These are phyloP conservation scores for Jaminaea rosea DNA, from an alignment of 1,284 basidiomycete genomes.

Conservation along the genomic window DNA sequence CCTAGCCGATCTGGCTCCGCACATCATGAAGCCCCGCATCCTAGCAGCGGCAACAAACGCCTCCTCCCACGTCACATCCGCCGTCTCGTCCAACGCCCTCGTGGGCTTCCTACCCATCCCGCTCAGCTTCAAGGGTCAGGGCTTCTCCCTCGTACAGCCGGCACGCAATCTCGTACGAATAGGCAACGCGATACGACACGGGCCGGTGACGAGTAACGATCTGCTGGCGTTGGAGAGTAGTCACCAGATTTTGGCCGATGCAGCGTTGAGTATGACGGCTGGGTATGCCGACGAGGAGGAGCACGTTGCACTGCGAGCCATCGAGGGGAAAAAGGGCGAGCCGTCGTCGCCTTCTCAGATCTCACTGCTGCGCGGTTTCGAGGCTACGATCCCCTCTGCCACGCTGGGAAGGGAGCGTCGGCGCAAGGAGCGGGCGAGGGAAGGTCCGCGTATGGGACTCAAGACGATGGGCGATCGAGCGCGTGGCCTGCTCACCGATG, in stretches of 20 bases:
- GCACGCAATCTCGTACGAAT: conserved; percentile 40
- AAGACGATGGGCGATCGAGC: conserved; percentile 37
- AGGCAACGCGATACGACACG: conserved; percentile 29
- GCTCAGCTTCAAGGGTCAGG: conserved; percentile 20
- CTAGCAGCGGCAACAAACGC: conserved; percentile 34
- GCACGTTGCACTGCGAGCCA: too few relatives aligned
- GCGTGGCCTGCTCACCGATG: conserved; percentile 26
- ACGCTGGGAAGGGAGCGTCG: conserved; percentile 28
- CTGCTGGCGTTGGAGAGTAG: conserved; percentile 39
- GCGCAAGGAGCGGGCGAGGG: conserved; percentile 23
- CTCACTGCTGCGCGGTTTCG: conserved; percentile 42
- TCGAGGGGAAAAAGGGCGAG: conserved; percentile 12
- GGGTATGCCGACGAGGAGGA: conserved; percentile 4
- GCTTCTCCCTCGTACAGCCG: conserved; percentile 32
- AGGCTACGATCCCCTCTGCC: conserved; percentile 40
- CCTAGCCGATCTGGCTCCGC: conserved; percentile 44
- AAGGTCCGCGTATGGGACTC: conserved; percentile 28
- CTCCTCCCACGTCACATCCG: conserved; percentile 1
- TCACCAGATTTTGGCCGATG: conserved; percentile 37
- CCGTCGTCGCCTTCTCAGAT: conserved; percentile 15
- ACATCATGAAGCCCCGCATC: conserved; percentile 43
- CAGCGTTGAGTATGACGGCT: conserved; percentile 7
- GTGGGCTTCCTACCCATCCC: conserved; percentile 20
- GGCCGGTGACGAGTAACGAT: conserved; percentile 32
- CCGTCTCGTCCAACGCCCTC: conserved; percentile 24